phyloP scores from a whole-genome alignment of 306 rosid genomes.

The Acacia acuminata region DNA sequence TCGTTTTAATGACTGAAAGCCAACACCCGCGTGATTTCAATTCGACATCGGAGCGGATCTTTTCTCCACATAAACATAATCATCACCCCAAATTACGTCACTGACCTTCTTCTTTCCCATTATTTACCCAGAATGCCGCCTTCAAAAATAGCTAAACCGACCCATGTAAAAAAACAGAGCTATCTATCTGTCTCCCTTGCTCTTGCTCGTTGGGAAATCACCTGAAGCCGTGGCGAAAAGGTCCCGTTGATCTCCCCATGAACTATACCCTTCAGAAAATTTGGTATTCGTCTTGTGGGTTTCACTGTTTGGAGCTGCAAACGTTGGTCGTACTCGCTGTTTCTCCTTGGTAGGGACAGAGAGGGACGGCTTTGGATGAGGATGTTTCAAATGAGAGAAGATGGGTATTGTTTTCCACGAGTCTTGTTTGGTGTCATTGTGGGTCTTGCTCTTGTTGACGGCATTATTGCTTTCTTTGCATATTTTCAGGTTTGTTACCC shows the following conservation, averaged over 20 bases:
- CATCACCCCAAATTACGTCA: not conserved
- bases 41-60: conserved; percentile 26
- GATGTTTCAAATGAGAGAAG: conserved; percentile 58
- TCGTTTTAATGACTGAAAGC: not conserved
- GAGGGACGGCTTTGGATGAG: conserved; percentile 17
- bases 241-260: conserved; percentile 39
- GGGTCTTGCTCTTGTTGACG: conserved; percentile 70
- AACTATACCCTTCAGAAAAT: conserved; percentile 15
- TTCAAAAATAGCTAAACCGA: conserved; percentile 23
- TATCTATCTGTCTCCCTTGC: not conserved
- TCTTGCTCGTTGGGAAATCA: conserved; percentile 11
- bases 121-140: conserved; percentile 33
- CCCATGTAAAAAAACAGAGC: conserved; percentile 11
- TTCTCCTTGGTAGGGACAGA: conserved; percentile 26
- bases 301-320: conserved; percentile 30
- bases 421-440: conserved; percentile 56
- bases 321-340: conserved; percentile 24
- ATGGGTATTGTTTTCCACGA: conserved; percentile 61
- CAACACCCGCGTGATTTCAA: conserved; percentile 24
- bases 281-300: conserved; percentile 26
- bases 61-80: conserved; percentile 35
- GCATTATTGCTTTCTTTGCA: conserved; percentile 61
- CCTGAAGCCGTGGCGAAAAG: not conserved
- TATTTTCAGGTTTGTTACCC: conserved; percentile 65
- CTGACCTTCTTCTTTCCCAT: not conserved